Percentiles rank a stretch among this genome's conserved stretches.
These are phyloP conservation scores for Fusarium sp. DNA, from an alignment of 2,329 filamentous ascomycete species.

Conservation along the genomic window DNA sequence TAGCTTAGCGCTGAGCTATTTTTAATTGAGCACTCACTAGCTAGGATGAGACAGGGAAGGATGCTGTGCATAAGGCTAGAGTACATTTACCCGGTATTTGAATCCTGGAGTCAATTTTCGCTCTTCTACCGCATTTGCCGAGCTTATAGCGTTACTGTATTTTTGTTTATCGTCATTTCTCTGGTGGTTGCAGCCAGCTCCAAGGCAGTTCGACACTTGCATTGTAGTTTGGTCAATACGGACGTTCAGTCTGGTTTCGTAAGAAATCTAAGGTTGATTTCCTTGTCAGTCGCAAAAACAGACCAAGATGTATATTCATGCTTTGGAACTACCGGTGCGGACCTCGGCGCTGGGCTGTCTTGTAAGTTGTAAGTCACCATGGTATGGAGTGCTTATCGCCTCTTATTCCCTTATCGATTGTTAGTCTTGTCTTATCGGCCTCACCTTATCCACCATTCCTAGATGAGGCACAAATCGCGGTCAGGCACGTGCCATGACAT, in stretches of 20 bases:
- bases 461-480: not conserved
- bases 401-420: not conserved
- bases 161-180: too few species aligned
- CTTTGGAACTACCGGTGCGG: fast-evolving
- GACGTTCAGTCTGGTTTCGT: too few species aligned
- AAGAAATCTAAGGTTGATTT: too few species aligned
- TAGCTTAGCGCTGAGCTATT: not conserved
- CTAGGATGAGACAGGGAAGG: not conserved
- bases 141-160: too few species aligned
- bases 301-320: too few species aligned
- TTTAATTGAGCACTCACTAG: not conserved
- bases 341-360: not conserved
- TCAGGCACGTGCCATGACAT: not conserved
- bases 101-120: not conserved
- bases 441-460: not conserved
- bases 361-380: too few species aligned
- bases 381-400: too few species aligned
- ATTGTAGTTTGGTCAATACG: fast-evolving
- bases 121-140: too few species aligned
- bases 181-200: too few species aligned
- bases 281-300: too few species aligned
- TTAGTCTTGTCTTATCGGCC: fast-evolving
- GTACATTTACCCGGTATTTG: not conserved
- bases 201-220: too few species aligned
- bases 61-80: not conserved